Evolutionary conservation across 768 basidiomycete genomes (phyloP), one percentile per base, ranked within the genome.

Genomic region (Pleurotus eryngii): DNA sequence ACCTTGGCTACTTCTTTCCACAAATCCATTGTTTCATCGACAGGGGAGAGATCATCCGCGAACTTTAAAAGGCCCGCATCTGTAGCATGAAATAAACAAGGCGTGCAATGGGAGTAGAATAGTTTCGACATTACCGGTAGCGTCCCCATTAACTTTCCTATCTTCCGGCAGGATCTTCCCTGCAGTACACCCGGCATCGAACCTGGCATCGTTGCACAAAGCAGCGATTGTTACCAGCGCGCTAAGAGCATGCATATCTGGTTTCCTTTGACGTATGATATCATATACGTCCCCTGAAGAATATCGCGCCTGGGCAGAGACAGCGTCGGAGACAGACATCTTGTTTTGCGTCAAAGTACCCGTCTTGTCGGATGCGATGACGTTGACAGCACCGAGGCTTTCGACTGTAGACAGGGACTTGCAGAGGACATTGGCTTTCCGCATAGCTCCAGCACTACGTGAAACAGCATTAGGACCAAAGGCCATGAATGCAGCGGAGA

Each of bases 341-440:
- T 70, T 75, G 64, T 84, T 85, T 64, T 79, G 75, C 1, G 85
- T 86, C 17, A 87, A 69, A 0, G 83, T 85, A 12, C 84, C 82
- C 0, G 83, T 84, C 67, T 87, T 87, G 64, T 87, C 81, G 4
- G 76, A 77, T 49, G 73, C 74, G 35, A 79, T 66, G 8, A 77
- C 78, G 55, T 81, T 81, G 65, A 87, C 84, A 7, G 80, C 76
- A 5, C 87, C 86, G 4, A 89, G 74, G 5, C 83, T 83, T 66
- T 89, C 86, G 27, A 89, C 84, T 5, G 84, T 87, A 22, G 84
- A 76, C 20, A 89, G 71, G 2, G 81, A 81, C 62, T 80, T 81
- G 63, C 76, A 77, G 14, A 82, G 67, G 18, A 84, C 78, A 61
- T 79, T 80, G 61, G 79, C 77, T 62, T 79, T 79, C 54, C 78